Conservation (phyloP, 495 filamentous ascomycete genomes). For the Staphylotrichum longicolle region DNA sequence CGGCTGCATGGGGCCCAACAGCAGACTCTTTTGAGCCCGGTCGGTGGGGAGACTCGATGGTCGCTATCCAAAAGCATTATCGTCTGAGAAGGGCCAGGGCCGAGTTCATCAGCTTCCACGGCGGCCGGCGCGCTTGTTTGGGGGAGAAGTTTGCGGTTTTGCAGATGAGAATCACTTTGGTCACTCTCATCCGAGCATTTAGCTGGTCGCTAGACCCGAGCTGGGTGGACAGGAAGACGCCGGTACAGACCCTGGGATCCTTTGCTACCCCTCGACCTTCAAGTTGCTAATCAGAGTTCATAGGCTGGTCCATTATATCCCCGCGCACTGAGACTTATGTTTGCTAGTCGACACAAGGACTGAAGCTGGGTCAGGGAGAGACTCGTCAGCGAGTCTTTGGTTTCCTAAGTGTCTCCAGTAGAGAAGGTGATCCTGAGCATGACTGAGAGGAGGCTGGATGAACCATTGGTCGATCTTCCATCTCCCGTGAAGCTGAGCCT, state of each 20-base stretch:
- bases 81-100: slow-evolving; percentile 23
- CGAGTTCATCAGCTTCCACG: slow-evolving; percentile 38
- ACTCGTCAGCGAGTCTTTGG: no score
- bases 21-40: slow-evolving; percentile 19
- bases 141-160: slow-evolving; percentile 31
- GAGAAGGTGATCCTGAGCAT: no score
- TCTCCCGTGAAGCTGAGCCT: no score
- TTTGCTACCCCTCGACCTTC: background rate
- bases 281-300: no score
- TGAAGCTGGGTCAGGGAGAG: background rate
- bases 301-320: slow-evolving; percentile 17
- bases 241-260: slow-evolving; percentile 8
- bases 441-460: no score
- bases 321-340: slow-evolving; percentile 12
- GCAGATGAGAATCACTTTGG: slow-evolving; percentile 22
- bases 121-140: slow-evolving; percentile 34
- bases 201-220: slow-evolving; percentile 18
- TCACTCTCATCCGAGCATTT: slow-evolving; percentile 9
- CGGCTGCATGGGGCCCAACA: slow-evolving; percentile 13
- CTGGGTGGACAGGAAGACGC: slow-evolving; percentile 22
- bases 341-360: background rate
- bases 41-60: slow-evolving; percentile 18
- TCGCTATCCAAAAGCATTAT: slow-evolving; percentile 23
- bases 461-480: no score
- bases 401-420: no score